phyloP scores from a whole-genome alignment of 345 rosid species.

The Triadica sebifera region DNA sequence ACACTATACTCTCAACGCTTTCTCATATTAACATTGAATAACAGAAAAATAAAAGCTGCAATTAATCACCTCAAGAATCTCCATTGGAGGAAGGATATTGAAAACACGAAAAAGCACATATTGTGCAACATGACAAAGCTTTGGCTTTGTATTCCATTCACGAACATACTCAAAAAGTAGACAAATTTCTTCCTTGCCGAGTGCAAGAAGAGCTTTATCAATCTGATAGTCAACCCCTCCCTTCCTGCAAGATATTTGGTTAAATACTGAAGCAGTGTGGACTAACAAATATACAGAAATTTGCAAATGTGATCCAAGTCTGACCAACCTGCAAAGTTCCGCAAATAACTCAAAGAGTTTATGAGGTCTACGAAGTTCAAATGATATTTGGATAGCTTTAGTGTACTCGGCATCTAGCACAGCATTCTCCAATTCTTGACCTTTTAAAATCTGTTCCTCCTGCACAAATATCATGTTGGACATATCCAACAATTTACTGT shows the following conservation, averaged over 20 bases:
- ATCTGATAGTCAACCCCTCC: constrained; percentile 49
- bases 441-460: constrained; percentile 74
- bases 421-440: constrained; percentile 91
- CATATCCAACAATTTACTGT: background rate
- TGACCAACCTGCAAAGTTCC: constrained; percentile 65
- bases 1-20: background rate
- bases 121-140: constrained; percentile 86
- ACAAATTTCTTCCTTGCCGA: constrained; percentile 61
- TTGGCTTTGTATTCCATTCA: constrained; percentile 96
- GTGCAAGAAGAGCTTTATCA: constrained; percentile 59
- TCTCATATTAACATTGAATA: background rate
- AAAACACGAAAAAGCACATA: constrained; percentile 66
- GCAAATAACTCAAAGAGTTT: constrained; percentile 71
- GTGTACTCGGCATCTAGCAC: constrained; percentile 68
- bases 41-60: background rate
- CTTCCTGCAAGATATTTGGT: constrained; percentile 44
- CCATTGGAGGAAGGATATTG: constrained; percentile 68
- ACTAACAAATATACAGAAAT: background rate
- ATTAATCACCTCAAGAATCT: constrained; percentile 65
- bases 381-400: constrained; percentile 80
- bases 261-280: background rate
- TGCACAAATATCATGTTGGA: constrained; percentile 24
- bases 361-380: constrained; percentile 81
- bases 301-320: background rate
- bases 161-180: constrained; percentile 75